A percentile compares a stretch with the other conserved stretches of the same genome.
Evolutionary conservation across 768 basidiomycete genomes (phyloP).

Genomic region (Candolleomyces eurysporus): DNA sequence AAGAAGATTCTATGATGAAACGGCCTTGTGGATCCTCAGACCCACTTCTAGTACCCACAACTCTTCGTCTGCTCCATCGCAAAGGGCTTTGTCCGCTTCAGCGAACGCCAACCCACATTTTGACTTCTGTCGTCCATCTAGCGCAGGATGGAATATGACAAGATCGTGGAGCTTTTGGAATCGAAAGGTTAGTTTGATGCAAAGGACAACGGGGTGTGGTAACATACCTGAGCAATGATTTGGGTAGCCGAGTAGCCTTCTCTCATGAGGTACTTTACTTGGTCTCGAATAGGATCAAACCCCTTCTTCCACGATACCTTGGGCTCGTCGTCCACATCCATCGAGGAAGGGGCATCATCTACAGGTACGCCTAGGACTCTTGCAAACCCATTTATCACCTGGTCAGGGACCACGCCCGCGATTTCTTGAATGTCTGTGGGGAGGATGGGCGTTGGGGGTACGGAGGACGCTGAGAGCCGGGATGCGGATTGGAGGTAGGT

Average conservation of each 20-base stretch:
- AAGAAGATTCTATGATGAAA: constrained; percentile 25
- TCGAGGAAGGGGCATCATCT: constrained; percentile 29
- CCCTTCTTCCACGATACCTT: constrained; percentile 28
- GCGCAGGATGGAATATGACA: constrained; percentile 76
- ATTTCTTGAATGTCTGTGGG: constrained; percentile 90
- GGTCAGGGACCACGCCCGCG: constrained; percentile 87
- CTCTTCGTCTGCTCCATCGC: constrained; percentile 97
- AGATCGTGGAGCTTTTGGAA: constrained; percentile 80
- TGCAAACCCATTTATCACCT: constrained; percentile 68
- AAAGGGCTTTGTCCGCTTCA: constrained; percentile 93
- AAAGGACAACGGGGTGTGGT: constrained; percentile 6
- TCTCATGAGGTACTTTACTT: constrained; percentile 74
- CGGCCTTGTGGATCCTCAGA: constrained; percentile 68
- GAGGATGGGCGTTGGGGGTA: constrained; percentile 72
- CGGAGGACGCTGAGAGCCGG: constrained; percentile 74
- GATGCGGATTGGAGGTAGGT: constrained; percentile 97
- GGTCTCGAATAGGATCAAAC: constrained; percentile 63
- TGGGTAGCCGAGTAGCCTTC: constrained; percentile 94
- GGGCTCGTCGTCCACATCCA: constrained; percentile 50
- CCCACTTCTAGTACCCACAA: constrained; percentile 90
- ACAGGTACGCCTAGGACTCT: constrained; percentile 70
- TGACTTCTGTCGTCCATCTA: constrained; percentile 80
- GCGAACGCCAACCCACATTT: constrained; percentile 81
- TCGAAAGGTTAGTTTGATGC: neutral
- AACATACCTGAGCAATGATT: constrained; percentile 77